Conservation (phyloP, 225 moss, liverwort and hornwort species). For the Pseudisothecium myosuroides region DNA sequence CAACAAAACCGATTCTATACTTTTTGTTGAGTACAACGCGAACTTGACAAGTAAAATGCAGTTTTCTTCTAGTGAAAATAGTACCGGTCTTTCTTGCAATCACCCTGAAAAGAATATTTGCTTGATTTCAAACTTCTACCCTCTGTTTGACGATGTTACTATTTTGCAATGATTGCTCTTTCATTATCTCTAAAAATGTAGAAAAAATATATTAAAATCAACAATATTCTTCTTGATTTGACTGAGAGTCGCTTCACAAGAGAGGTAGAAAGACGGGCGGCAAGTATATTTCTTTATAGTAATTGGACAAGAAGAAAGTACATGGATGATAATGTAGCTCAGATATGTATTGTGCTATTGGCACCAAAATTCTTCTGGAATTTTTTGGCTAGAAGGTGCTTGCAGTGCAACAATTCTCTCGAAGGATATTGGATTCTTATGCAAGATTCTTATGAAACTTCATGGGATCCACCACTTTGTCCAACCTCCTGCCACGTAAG, state of each 20-base stretch:
- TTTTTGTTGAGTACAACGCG: no score
- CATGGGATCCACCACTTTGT: not conserved
- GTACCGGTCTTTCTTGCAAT: no score
- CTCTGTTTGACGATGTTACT: not conserved
- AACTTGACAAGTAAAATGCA: no score
- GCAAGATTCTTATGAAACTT: not conserved
- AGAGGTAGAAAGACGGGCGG: not conserved
- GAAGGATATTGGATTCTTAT: not conserved
- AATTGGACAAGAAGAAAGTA: no score
- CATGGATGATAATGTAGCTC: not conserved
- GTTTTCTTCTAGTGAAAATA: no score
- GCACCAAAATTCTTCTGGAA: not conserved
- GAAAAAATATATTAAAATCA: not conserved
- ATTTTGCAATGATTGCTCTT: not conserved
- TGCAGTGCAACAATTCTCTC: accelerated
- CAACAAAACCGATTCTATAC: no score
- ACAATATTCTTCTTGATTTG: not conserved
- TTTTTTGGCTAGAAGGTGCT: not conserved
- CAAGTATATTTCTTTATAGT: not conserved
- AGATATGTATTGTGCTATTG: no score
- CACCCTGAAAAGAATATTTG: no score
- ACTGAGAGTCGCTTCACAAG: not conserved
- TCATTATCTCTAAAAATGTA: not conserved
- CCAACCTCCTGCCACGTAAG: accelerated
- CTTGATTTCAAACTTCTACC: not conserved